Evolutionary conservation across 257 asterid genomes (phyloP), one percentile per base, ranked within the genome.

Genomic region (Nicotiana tomentosiformis): DNA sequence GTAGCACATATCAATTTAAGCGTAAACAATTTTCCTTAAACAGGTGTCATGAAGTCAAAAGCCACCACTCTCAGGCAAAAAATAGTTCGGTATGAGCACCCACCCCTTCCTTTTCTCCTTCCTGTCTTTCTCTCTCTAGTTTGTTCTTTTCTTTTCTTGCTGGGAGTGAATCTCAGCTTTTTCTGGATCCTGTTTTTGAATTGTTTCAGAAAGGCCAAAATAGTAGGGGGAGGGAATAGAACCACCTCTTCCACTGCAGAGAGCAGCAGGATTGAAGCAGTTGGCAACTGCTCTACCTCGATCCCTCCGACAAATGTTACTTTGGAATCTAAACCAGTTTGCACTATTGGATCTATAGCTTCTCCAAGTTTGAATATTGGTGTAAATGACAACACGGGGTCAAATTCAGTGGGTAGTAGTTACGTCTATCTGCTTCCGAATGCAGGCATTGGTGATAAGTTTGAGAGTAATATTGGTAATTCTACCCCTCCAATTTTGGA

Each of bases 191-290:
- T 70, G 35, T 70, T 70, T 43, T 14, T 20, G 37, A 14, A 46
- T 23, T 78, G 15, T 72, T 72, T 72, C 97, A 96, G 99, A 89
- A 94, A 86, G 86, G 98, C 97, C 77, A 95, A 91, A 90, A 89
- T 94, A 83, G 84, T 96, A 81, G 87, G 92, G 39, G 88, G 64
- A 87, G 66, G 87, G 87, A 89, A 86, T 81, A 90, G 81, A 61
- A 69, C 88, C 62, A 80, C 87, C 60, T 83, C 83, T 14, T 88
- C 85, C 76, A 86, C 84, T 83, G 78, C 87, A 62, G 78, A 82
- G 51, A 72, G n/a, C 81, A 62, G 67, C 60, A 91, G 86, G 69
- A 84, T 82, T 74, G 86, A 88, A 84, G 87, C 84, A 68, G 80
- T 84, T 83, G 78, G 76, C 79, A 87, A 87, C 89, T 85, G 81